These are phyloP conservation scores for Cladophialophora yegresii DNA, from an alignment of 2,329 filamentous ascomycete species.

Conservation along the genomic window DNA sequence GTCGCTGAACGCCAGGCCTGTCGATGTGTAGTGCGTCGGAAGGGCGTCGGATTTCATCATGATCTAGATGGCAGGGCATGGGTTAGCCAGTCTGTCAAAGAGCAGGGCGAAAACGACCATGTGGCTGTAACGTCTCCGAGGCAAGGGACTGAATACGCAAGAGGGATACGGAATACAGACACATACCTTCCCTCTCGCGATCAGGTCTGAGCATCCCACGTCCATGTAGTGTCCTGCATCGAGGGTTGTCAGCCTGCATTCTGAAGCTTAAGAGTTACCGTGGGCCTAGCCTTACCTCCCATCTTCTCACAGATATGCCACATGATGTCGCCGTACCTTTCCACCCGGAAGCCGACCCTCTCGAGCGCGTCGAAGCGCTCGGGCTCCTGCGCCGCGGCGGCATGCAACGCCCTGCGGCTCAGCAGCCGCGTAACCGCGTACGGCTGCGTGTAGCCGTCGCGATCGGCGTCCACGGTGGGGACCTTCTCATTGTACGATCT, in stretches of 20 bases:
- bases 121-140: neutral
- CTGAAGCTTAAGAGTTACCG: too few relatives aligned
- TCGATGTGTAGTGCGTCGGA: slow-evolving; percentile 43
- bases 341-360: slow-evolving; percentile 47
- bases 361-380: slow-evolving; percentile 47
- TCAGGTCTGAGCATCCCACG: slow-evolving; percentile 48
- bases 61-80: slow-evolving; percentile 40
- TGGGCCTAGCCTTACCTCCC: slow-evolving; percentile 38
- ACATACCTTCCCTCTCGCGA: slow-evolving; percentile 43
- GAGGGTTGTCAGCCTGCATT: neutral
- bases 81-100: neutral
- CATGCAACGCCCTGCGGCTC: slow-evolving; percentile 39
- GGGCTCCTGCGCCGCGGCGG: slow-evolving; percentile 41
- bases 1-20: slow-evolving; percentile 50
- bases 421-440: slow-evolving; percentile 39
- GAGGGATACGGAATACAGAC: neutral
- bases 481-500: slow-evolving; percentile 33
- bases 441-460: slow-evolving; percentile 36
- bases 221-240: slow-evolving; percentile 50
- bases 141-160: neutral
- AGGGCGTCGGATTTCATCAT: slow-evolving; percentile 47
- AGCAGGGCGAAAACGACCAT: neutral
- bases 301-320: slow-evolving; percentile 47
- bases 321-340: slow-evolving; percentile 44
- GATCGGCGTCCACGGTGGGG: slow-evolving; percentile 34